Conservation (phyloP, 2,329 filamentous ascomycete species). For the Sphaerulina vaccinii region DNA sequence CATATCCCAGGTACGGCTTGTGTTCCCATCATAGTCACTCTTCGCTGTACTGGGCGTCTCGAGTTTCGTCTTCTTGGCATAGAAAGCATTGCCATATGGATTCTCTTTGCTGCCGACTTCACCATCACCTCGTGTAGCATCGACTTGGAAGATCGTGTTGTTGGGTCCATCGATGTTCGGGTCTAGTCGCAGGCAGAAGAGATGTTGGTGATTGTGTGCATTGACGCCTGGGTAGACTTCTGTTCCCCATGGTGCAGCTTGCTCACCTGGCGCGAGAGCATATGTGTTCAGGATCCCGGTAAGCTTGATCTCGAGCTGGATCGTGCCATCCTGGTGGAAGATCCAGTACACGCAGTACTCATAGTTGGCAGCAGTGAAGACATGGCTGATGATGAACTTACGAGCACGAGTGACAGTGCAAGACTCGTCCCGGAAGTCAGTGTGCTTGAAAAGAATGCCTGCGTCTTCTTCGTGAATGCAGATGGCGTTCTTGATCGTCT, state of each 20-base stretch:
- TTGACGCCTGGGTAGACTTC: conserved; percentile 90
- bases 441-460: conserved; percentile 84
- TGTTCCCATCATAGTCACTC: conserved; percentile 78
- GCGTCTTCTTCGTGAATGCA: conserved; percentile 94
- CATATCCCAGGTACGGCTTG: conserved; percentile 86
- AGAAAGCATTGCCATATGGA: conserved; percentile 87
- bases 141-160: conserved; percentile 83
- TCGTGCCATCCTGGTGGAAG: conserved; percentile 87
- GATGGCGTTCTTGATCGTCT: conserved; percentile 87
- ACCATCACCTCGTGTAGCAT: conserved; percentile 68
- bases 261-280: conserved; percentile 73
- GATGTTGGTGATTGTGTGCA: conserved; percentile 92
- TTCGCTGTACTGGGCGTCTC: conserved; percentile 65
- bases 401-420: conserved; percentile 81
- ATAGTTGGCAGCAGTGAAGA: conserved; percentile 95
- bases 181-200: conserved; percentile 88
- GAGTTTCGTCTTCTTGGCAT: conserved; percentile 77
- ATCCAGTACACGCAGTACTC: conserved; percentile 87
- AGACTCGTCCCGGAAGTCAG: conserved; percentile 87
- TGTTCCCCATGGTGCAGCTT: conserved; percentile 83
- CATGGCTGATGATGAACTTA: conserved; percentile 83
- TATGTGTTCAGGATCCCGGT: conserved; percentile 95
- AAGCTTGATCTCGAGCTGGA: conserved; percentile 85
- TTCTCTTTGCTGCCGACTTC: conserved; percentile 80
- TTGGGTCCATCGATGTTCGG: conserved; percentile 80